Evolutionary conservation across 176 grass and related monocot genomes (phyloP), one percentile per base, ranked within the genome.

Genomic region (Phragmites australis): DNA sequence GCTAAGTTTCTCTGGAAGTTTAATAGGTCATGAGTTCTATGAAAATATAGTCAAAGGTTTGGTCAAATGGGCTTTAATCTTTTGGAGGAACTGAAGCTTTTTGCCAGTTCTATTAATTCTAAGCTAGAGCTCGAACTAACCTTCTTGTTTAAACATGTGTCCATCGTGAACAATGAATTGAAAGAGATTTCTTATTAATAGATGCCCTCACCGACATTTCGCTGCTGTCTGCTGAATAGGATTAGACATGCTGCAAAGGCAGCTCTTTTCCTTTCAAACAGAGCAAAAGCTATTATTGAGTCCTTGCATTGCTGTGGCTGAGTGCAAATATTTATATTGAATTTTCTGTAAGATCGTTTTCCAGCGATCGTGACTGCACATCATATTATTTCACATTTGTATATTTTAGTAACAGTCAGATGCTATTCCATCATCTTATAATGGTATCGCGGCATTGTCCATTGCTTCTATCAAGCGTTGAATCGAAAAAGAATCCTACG

Each of bases 131-230:
- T 6, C 19, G 18, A 68, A 56, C 39, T 32, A 37, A 34, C 29
- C n/a, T n/a, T n/a, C 16, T 27, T 29, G 52, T 23, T 31, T 14
- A n/a, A 18, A 49, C 22, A 62, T 42, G 32, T 41, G 43, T 2
- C 6, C 30, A 21, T 43, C 59, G 18, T 75, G 69, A 64, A 42
- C 58, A 31, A 25, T 40, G 21, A 62, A 40, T 18, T 34, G 6
- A 62, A 40, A 72, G 54, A 17, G 43, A 26, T 19, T 32, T 81
- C 26, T n/a, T 65, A 22, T 83, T 83, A 62, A 10, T 54, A 65
- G 70, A 66, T 83, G 17, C 59, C 50, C 11, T 52, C 58, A 22
- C 70, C 70, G 70, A 55, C 37, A 65, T 83, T 30, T 74, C 4
- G 49, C 50, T 65, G 68, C 43, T 82, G 34, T 30, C 50, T 74